Conservation (phyloP, 192 early-diverging fungal genomes). For the Coemansia sp. region DNA sequence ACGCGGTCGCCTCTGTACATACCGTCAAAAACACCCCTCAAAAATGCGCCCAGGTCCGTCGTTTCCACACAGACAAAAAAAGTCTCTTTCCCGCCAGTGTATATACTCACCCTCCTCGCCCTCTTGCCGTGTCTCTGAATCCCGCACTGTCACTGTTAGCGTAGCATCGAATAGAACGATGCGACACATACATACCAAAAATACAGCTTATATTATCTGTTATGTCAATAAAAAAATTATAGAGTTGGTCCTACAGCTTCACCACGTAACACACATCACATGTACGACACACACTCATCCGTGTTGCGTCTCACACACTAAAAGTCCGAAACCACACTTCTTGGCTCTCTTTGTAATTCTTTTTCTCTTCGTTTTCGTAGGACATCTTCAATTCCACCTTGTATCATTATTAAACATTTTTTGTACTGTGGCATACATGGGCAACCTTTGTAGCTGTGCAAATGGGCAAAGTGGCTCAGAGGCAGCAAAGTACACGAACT, state of each 20-base stretch:
- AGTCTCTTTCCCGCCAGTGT: not conserved
- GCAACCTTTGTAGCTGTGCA: slow-evolving; percentile 1
- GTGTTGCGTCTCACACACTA: not conserved
- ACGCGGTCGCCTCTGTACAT: slow-evolving; percentile 8
- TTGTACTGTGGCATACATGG: not conserved
- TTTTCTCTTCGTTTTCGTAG: not conserved
- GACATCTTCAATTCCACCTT: not conserved
- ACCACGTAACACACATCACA: not conserved
- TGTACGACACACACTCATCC: not conserved
- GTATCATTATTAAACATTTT: not conserved
- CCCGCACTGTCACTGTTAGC: not conserved
- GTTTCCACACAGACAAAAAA: not conserved
- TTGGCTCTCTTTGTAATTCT: not conserved
- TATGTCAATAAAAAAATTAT: not conserved
- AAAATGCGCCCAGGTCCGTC: slow-evolving; percentile 5
- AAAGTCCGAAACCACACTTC: not conserved
- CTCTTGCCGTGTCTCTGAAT: not conserved
- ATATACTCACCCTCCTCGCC: not conserved
- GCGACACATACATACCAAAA: not conserved
- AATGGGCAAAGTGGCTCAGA: not conserved
- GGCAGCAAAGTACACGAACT: not conserved
- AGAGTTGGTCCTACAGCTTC: not conserved
- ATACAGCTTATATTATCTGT: not conserved
- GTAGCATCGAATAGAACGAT: not conserved
- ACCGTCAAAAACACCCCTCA: not conserved